Evolutionary conservation across 208 protist species (phyloP), one percentile per base, ranked within the genome.

Genomic region (Porcisia deanei): DNA sequence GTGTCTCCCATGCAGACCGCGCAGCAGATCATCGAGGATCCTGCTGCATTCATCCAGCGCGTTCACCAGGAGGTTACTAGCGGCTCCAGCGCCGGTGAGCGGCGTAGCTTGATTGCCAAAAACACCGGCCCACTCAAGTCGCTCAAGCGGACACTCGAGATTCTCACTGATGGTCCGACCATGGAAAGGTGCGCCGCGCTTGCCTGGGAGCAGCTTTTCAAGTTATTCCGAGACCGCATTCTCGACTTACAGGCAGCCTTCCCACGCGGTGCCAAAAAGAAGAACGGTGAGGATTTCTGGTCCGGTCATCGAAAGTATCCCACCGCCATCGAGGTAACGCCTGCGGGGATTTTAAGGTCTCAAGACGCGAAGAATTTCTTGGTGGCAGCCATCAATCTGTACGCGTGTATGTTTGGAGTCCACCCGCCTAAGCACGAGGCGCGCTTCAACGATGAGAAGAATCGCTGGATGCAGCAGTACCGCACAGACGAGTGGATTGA

Each of bases 171-270:
- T 8, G 86, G 88, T 43, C 85, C 90, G 14, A 88, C 77, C 55
- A 93, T 97, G 83, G 80, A 98, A 55, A 95, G 99, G 76, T 99
- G 99, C 84, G 85, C 98, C 12, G 76, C 87, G 53, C 97, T 99
- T 91, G 98, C 98, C 25, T 95, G 98, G 79, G 81, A 97, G 7
- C 71, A 92, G 16, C 98, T 99, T 80, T 96, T 99, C 85, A 87
- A 96, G 66, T 83, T 97, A 14, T 99, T 99, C 81, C 85, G 93
- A 70, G 94, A 99, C 80, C 88, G 92, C 22, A 99, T 99, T 82
- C 69, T 88, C 65, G 97, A 99, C 83, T 91, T 99, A 25, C 95
- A 99, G 69, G 90, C 88, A 54, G 96, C 97, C 71, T 99, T 99
- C 86, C 99, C 99, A 14, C 68, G 84, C 25, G 98, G 99, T 87